A percentile compares a stretch with the other conserved stretches of the same genome.
These are phyloP conservation scores for Larix sibirica DNA, from an alignment of 83 land plant species.

Conservation along the genomic window DNA sequence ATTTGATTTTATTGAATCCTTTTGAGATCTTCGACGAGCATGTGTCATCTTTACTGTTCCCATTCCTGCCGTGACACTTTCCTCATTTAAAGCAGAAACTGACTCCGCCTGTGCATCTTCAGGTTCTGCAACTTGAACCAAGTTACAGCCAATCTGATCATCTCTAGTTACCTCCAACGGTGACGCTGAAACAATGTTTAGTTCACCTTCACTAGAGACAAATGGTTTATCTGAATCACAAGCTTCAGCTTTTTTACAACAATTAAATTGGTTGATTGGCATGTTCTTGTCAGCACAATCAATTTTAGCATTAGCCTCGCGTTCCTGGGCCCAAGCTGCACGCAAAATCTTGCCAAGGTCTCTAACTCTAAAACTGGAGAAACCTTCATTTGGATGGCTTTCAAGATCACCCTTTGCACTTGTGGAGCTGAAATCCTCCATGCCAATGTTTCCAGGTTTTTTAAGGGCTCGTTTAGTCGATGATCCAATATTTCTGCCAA, in stretches of 20 bases:
- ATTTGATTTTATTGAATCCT: neutral
- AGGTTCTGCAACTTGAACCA: conserved; percentile 36
- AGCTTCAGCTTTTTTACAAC: conserved; percentile 18
- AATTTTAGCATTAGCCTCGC: conserved; percentile 34
- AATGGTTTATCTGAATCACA: conserved; percentile 29
- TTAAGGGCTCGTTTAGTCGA: neutral
- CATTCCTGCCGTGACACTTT: conserved; percentile 14
- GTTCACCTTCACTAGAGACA: conserved; percentile 19
- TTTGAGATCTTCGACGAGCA: conserved; percentile 6
- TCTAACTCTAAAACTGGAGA: conserved; percentile 61
- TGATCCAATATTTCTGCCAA: conserved; percentile 28
- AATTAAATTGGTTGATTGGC: conserved; percentile 14
- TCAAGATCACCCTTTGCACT: conserved; percentile 26
- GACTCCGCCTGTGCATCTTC: conserved; percentile 31
- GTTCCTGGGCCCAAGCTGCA: conserved; percentile 55
- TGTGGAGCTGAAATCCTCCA: conserved; percentile 27
- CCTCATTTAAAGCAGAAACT: conserved; percentile 16
- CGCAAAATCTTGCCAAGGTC: conserved; percentile 67
- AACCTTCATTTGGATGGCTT: neutral
- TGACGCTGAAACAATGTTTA: conserved; percentile 49
- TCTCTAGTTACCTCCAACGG: conserved; percentile 58
- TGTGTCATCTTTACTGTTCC: conserved; percentile 6
- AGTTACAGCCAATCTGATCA: conserved; percentile 41
- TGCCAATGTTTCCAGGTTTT: conserved; percentile 23
- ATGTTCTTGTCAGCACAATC: conserved; percentile 27